Evolutionary conservation across 1,284 basidiomycete species (phyloP).

Genomic region (Marasmius tenuissimus): DNA sequence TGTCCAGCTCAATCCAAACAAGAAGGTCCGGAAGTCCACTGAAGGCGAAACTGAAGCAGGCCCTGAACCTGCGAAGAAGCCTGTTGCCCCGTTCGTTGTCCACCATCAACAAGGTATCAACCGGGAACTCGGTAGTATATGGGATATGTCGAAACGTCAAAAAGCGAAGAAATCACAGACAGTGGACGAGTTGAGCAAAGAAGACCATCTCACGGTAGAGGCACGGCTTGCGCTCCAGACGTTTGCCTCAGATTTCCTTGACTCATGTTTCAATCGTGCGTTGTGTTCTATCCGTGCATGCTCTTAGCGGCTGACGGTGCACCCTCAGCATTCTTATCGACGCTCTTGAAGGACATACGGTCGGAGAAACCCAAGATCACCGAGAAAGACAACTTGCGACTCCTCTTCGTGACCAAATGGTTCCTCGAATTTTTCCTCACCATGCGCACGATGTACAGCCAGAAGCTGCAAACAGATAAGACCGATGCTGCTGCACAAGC

Average conservation of each 20-base stretch:
- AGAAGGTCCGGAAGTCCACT: slow-evolving; percentile 28
- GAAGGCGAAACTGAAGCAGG: slow-evolving; percentile 25
- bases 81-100: slow-evolving; percentile 59
- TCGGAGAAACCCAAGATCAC: slow-evolving; percentile 88
- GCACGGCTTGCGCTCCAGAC: slow-evolving; percentile 68
- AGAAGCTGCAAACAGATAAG: background rate
- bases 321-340: slow-evolving; percentile 73
- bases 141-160: slow-evolving; percentile 79
- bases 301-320: background rate
- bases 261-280: slow-evolving; percentile 86
- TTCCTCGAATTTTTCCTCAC: slow-evolving; percentile 86
- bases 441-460: slow-evolving; percentile 39
- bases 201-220: slow-evolving; percentile 73
- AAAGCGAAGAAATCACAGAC: slow-evolving; percentile 63
- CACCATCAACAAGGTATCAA: slow-evolving; percentile 84
- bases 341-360: slow-evolving; percentile 88
- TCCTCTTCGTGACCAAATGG: slow-evolving; percentile 84
- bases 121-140: slow-evolving; percentile 69
- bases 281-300: slow-evolving; percentile 18
- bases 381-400: slow-evolving; percentile 86
- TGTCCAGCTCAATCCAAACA: slow-evolving; percentile 65
- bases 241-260: slow-evolving; percentile 72
- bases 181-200: slow-evolving; percentile 70
- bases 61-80: slow-evolving; percentile 27
- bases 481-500: slow-evolving; percentile 15